A percentile compares a stretch with the other conserved stretches of the same genome.
Evolutionary conservation across 768 basidiomycete genomes (phyloP).

Genomic region (Trametes punicea): DNA sequence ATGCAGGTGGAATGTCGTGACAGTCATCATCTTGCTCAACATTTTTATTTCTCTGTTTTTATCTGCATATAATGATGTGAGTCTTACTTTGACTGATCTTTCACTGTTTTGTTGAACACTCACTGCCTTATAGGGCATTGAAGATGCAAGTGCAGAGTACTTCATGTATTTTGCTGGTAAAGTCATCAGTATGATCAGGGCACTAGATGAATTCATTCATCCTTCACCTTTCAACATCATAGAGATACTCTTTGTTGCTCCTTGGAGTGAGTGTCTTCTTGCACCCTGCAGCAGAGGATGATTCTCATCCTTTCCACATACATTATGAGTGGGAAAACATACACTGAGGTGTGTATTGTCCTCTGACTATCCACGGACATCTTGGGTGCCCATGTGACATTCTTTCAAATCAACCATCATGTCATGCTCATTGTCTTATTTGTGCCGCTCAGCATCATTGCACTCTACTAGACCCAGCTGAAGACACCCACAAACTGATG

Average conservation of each 20-base stretch:
- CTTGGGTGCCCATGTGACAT: no score
- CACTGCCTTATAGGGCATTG: constrained; percentile 56
- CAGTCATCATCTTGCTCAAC: constrained; percentile 82
- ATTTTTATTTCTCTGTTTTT: constrained; percentile 93
- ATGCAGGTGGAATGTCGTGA: constrained; percentile 73
- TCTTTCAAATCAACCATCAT: constrained; percentile 59
- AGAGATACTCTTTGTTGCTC: constrained; percentile 74
- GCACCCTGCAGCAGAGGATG: no score
- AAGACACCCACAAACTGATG: constrained; percentile 49
- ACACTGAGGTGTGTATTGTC: constrained; percentile 65
- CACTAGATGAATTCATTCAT: constrained; percentile 77
- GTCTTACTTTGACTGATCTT: no score
- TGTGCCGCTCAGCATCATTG: constrained; percentile 68
- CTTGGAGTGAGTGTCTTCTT: constrained; percentile 45
- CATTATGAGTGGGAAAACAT: constrained; percentile 45
- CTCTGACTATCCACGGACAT: no score
- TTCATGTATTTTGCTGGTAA: constrained; percentile 87
- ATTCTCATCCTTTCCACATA: constrained; percentile 34
- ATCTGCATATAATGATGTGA: constrained; percentile 83
- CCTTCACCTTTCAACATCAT: constrained; percentile 91
- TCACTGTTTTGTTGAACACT: no score
- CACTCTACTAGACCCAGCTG: constrained; percentile 65
- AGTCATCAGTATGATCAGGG: constrained; percentile 78
- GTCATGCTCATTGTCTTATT: constrained; percentile 79
- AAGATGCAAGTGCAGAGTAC: constrained; percentile 85